Evolutionary conservation across 306 rosid species (phyloP), one percentile per base, ranked within the genome.

Genomic region (Cyclanthera cordifolia): DNA sequence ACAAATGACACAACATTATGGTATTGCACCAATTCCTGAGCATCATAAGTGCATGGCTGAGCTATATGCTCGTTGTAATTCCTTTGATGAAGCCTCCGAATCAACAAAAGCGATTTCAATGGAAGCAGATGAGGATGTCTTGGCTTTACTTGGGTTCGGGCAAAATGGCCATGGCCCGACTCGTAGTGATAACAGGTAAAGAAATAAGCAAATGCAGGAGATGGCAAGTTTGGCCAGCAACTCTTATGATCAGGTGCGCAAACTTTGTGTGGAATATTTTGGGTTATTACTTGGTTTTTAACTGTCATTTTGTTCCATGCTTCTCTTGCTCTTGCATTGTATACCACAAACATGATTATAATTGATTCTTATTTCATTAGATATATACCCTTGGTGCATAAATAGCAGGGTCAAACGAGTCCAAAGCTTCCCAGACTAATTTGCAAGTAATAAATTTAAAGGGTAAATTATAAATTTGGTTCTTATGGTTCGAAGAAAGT

Each of bases 1-100:
- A 24, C 43, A 73, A 60, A 86, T 86, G 91, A 73, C 76, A 21
- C 80, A 79, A 39, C 71, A 52, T 28, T 86, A 86, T 61, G 84
- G 85, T 34, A 78, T 86, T 77, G 60, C 51, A 61, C 88, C 85
- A 50, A 30, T 86, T 41, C 77, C 75, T 70, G 88, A 84, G 65
- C 88, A 86, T 48, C 78, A 80, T 69, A 20, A 65, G 17, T 84
- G 87, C 76, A 79, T 84, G 81, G 68, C 79, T 70, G 85, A 80
- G 81, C 76, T 82, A 17, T 88, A 84, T 70, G 71, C 70, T 48
- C 81, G 78, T 32, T 75, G 71, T 45, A 77, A 53, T 13, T 39
- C 56, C 72, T 70, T 73, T n/a, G 72, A 53, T 15, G 77, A 79
- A 66, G 75, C 39, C 25, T 23, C 28, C 63, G 19, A 53, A 75